Evolutionary conservation across 2,329 filamentous ascomycete genomes (phyloP), one percentile per base, ranked within the genome.

Genomic region (Penicillium corylophilum): DNA sequence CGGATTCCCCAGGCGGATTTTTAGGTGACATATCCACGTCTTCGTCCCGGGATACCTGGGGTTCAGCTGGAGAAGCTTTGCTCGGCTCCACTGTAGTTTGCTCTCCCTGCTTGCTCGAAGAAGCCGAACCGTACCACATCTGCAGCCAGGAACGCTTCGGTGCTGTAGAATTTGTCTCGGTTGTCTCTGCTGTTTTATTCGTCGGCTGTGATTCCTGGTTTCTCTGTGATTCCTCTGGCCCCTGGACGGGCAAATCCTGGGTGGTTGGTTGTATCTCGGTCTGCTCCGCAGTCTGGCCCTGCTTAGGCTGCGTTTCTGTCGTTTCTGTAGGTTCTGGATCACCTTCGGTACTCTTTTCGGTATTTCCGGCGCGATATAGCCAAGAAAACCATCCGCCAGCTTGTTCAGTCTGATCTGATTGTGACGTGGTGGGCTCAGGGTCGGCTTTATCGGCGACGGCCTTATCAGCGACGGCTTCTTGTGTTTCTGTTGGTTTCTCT

Each of bases 101-200:
- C 47, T 71, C 60, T 47, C 54, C 51, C 28, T 59, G 51, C 43
- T 66, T 68, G 23, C 47, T 56, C 22, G 61, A 46, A 22, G 64
- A 54, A 22, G 57, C 57, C 12, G 62, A 57, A 39, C 69, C 68
- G 51, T 69, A 68, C 74, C 70, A 76, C 68, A 77, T 73, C 51
- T 75, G 73, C 50, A 76, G 64, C 75, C 73, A 77, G 39, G 72
- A 74, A 46, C 72, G 67, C 50, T 72, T 76, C 35, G 69, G 67
- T 24, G 69, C 50, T 12, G 46, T 56, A 3, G 64, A 51, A 6
- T 40, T 35, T 9, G 44, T 31, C 36, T 60, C 51, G 16, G 33
- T 23, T 18, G 48, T 51, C 13, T 55, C 47, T 13, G 23, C 38
- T 0, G 7, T 29, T 26, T 56, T 12, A 46, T 40, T 31, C 39